Evolutionary conservation across 2,329 filamentous ascomycete genomes (phyloP), one percentile per base, ranked within the genome.

Genomic region (Neopestalotiopsis sp.): DNA sequence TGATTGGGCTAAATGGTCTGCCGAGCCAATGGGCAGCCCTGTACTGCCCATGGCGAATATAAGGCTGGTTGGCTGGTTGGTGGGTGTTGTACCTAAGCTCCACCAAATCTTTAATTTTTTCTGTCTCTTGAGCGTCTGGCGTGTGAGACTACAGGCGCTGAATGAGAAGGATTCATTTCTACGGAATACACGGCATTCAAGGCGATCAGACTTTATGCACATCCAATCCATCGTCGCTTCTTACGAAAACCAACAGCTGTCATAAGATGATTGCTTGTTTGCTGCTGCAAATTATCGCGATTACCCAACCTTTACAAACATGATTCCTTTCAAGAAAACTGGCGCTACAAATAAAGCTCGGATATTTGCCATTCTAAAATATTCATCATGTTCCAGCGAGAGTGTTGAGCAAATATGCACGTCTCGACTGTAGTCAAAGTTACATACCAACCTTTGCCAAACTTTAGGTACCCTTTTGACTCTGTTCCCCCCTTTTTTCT

Each of bases 1-100:
- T 52, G 45, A 52, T 52, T 52, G 45, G 45, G 6, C 45, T 52
- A 56, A 13, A 6, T 1, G 7, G 69, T 69, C 69, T 66, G 28
- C 70, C 72, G 45, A 72, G 71, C 72, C 20, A 69, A 56, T 34
- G n/a, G 34, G 28, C 10, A 17, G 13, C 3, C 6, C 20, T 58
- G 32, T 57, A 71, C 69, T 69, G 68, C 60, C 67, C 67, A 69
- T n/a, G 10, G 65, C 70, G 34, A 38, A 38, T 38, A 70, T 71
- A 67, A 74, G 71, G 71, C 71, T 72, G 66, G 66, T 49, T n/a
- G 59, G 20, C 30, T 28, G 24, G 24, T 28, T 28, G 24, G 24
- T 28, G 24, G 24, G 28, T 30, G 4, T 52, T 52, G 45, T 38
- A 38, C 34, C 34, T 38, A 38, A 52, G 45, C 45, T 17, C 45